These are phyloP conservation scores for Cucumis melo DNA, from an alignment of 306 rosid species.

Conservation along the genomic window DNA sequence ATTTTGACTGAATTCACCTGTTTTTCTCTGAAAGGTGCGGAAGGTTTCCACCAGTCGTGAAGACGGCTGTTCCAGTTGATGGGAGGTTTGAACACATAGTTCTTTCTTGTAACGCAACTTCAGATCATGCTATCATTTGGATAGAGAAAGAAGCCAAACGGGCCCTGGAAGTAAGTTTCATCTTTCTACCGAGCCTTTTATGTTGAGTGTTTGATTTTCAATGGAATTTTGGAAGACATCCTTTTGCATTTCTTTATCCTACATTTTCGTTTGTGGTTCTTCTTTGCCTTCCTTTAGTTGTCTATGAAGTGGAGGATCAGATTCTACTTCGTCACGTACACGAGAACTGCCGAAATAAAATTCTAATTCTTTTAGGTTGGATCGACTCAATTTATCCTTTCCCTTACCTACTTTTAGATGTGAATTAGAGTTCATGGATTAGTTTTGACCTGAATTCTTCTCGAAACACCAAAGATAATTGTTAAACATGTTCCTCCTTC, in stretches of 20 bases:
- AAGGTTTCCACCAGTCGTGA: conserved; percentile 77
- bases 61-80: conserved; percentile 89
- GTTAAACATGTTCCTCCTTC: neutral
- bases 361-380: neutral
- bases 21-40: conserved; percentile 27
- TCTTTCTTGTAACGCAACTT: conserved; percentile 85
- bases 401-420: neutral
- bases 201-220: neutral
- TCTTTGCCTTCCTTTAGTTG: neutral
- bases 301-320: neutral
- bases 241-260: neutral
- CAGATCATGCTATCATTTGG: conserved; percentile 91
- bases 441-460: neutral
- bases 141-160: conserved; percentile 77
- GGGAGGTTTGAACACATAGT: conserved; percentile 92
- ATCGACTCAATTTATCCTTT: neutral
- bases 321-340: neutral
- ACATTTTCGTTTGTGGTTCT: neutral
- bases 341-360: neutral
- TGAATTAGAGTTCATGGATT: neutral
- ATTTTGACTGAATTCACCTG: neutral
- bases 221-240: neutral
- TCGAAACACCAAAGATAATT: neutral
- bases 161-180: conserved; percentile 63
- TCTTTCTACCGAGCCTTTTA: neutral